Conservation (phyloP, 805 yeast species). For the Lachancea thermotolerans region DNA sequence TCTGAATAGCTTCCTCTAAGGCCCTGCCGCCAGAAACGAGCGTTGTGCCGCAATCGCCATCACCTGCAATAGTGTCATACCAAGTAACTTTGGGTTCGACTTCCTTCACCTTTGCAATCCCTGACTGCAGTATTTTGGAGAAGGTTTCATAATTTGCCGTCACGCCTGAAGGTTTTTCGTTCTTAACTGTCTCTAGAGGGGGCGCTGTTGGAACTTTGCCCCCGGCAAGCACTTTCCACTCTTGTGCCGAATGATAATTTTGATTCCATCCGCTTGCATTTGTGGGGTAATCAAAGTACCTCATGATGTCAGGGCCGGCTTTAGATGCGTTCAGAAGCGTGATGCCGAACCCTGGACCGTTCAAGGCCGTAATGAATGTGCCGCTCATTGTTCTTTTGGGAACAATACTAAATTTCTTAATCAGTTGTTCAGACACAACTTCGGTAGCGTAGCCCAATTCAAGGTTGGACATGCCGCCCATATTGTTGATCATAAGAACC, state of each 20-base stretch:
- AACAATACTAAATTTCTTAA: slow-evolving; percentile 39
- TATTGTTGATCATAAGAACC: slow-evolving; percentile 64
- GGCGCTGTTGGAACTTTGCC: slow-evolving; percentile 21
- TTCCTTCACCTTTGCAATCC: slow-evolving; percentile 12
- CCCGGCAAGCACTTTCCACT: slow-evolving; percentile 44
- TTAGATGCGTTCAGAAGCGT: slow-evolving; percentile 62
- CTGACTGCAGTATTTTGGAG: slow-evolving; percentile 15
- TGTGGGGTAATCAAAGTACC: slow-evolving; percentile 22
- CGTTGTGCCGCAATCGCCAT: slow-evolving; percentile 89
- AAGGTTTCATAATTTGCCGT: slow-evolving; percentile 16
- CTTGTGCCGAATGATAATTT: slow-evolving; percentile 63
- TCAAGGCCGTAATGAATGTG: slow-evolving; percentile 74
- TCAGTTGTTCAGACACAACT: slow-evolving; percentile 44
- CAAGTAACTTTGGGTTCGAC: slow-evolving; percentile 56
- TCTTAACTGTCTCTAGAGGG: slow-evolving; percentile 18
- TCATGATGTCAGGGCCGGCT: slow-evolving; percentile 33
- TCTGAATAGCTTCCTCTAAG: slow-evolving; percentile 11
- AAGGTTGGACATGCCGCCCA: slow-evolving; percentile 77
- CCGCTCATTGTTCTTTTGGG: slow-evolving; percentile 66
- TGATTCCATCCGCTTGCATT: slow-evolving; percentile 50
- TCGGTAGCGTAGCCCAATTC: slow-evolving; percentile 65
- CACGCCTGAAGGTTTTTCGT: slow-evolving; percentile 23
- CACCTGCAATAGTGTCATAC: slow-evolving; percentile 80
- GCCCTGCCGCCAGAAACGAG: slow-evolving; percentile 48
- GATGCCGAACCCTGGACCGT: slow-evolving; percentile 81